Percentiles rank a stretch among this genome's conserved stretches.
These are phyloP conservation scores for Boletus bicolor DNA, from an alignment of 768 basidiomycete species.

Conservation along the genomic window DNA sequence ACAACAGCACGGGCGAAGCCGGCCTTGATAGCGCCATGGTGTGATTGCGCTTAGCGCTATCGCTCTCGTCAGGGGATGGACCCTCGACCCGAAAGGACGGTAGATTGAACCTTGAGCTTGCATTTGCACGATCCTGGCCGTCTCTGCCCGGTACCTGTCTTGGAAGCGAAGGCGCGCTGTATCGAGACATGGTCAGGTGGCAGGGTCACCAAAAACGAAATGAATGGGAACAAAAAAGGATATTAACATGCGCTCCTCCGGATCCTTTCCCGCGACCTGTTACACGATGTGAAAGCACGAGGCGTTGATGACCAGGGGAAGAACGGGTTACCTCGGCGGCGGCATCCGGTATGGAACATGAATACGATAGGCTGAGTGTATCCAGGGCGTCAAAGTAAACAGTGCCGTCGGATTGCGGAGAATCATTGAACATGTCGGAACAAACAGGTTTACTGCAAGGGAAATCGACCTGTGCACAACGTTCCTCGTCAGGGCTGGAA, in stretches of 20 bases:
- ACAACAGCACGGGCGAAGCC: background rate
- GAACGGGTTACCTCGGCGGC: conserved; percentile 9
- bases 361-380: conserved; percentile 4
- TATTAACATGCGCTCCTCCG: conserved; percentile 11
- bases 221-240: conserved; percentile 10
- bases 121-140: background rate
- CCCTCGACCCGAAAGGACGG: conserved; percentile 17
- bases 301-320: background rate
- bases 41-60: background rate
- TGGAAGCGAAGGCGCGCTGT: conserved; percentile 3
- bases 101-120: conserved; percentile 18
- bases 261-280: conserved; percentile 10
- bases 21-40: conserved; percentile 2
- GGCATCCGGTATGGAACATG: conserved; percentile 1
- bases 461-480: conserved; percentile 6
- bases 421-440: conserved; percentile 1
- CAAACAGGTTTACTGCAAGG: background rate
- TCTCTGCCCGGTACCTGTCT: conserved; percentile 6
- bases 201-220: conserved; percentile 8
- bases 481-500: conserved; percentile 8
- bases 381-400: conserved; percentile 28
- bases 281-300: background rate
- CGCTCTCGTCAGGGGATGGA: conserved; percentile 12
- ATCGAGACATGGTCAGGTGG: conserved; percentile 10
- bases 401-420: conserved; percentile 13